Evolutionary conservation across 108 stramenopile species (phyloP), one percentile per base, ranked within the genome.

Genomic region (Cyclostephanos invisitatus): DNA sequence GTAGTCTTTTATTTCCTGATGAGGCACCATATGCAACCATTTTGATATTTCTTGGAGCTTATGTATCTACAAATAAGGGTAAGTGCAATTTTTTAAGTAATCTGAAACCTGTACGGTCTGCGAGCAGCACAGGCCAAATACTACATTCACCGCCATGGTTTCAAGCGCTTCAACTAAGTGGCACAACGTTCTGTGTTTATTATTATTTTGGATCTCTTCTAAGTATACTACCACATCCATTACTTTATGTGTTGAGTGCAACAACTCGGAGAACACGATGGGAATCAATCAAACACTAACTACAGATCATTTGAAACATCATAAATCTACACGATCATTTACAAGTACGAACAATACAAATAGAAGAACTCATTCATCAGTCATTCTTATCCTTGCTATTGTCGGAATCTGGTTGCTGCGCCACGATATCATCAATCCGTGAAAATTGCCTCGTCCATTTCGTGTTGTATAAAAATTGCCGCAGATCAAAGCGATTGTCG

Each of bases 401-500:
- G 3, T 75, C 75, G 11, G 65, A 51, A 2, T 72, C 77, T 3
- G 72, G 62, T 56, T 79, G 57, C 36, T 51, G 60, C 0, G 78
- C 67, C 22, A 82, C 81, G 9, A 85, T 67, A 25, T 72, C 67
- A 60, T 94, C 92, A 21, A 98, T 96, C 3, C 83, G 83, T 18
- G 78, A 35, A 73, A 98, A 98, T 70, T 98, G 98, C 24, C 96
- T 74, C 8, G 91, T 80, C 97, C 96, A 98, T 32, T 74, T 73
- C 53, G 88, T 85, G 73, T 96, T 91, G 83, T 98, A 97, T 64
- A 99, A 73, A 74, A 99, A 97, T 50, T 91, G 98, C 10, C 98
- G 84, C 62, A 97, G 76, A 85, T 99, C 98, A 75, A 98, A 98
- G 14, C 98, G 92, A 83, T 99, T 99, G 84, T 99, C 98, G 73